Base-by-base conservation (phyloP, 257 asterid genomes). In the Fraxinus americana region DNA sequence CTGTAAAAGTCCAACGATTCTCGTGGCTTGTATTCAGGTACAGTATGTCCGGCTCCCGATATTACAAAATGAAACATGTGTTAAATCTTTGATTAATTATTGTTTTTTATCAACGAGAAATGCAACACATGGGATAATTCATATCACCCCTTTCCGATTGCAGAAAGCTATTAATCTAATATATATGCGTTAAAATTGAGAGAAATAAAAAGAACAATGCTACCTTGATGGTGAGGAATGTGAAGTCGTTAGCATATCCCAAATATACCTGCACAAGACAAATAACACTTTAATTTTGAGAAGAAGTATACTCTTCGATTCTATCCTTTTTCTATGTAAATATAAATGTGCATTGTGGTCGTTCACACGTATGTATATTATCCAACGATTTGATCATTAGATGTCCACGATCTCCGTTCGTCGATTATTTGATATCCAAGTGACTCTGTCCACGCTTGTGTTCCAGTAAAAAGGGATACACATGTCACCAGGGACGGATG, bases 31-130 rank as follows among this genome's bases (percentile, higher is more conserved):
- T 88, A 86, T 65, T 86, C 92, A 1, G 94, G 92, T 38, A 90
- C 92, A 14, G 90, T 88, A 52, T 90, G 94, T 36, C 91, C 92
- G 16, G 91, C 87, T 54, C 90, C 91, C 94, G 88, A 38, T 59
- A 72, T 63, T 8, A 72, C 76, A 54, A 5, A 0, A 71, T 34
- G 41, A 71, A 21, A 1, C 1, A n/a, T 17, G 17, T 19, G 52
- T 59, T 4, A 57, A 59, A 74, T 59, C 30, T 35, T 43, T 7
- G 30, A 74, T 71, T 71, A 14, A 11, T 71, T 29, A 17, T 41
- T 1, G 27, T 25, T 25, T 38, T 38, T 38, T 38, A 7, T 38
- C 27, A 25, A 25, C 27, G 27, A 25, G 27, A 25, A 25, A 25
- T 25, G 27, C 27, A 25, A 25, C 27, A 25, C 27, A 25, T 25